These are phyloP conservation scores for Singerocomus rubriflavus DNA, from an alignment of 1,284 basidiomycete genomes.

Conservation along the genomic window DNA sequence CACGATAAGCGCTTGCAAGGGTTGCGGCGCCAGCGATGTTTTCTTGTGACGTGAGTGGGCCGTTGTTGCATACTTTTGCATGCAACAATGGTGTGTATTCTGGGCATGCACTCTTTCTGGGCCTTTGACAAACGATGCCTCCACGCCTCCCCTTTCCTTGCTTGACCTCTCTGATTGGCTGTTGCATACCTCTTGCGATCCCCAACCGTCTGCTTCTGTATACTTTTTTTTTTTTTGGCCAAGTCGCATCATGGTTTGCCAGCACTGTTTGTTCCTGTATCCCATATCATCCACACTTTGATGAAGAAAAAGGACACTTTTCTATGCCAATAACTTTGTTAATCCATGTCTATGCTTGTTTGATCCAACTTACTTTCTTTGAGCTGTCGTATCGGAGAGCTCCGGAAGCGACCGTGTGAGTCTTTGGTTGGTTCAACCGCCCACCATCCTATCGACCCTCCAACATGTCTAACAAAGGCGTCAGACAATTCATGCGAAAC, in stretches of 20 bases:
- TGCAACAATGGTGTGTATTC: conserved; percentile 7
- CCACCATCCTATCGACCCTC: conserved; percentile 4
- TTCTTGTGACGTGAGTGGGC: conserved; percentile 40
- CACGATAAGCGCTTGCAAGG: conserved; percentile 40
- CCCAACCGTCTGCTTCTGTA: background rate
- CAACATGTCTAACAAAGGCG: conserved; percentile 27
- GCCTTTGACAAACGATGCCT: conserved; percentile 9
- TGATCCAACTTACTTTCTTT: background rate
- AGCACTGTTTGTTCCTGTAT: conserved; percentile 30
- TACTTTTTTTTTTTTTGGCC: conserved; percentile 9
- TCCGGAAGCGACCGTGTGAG: conserved; percentile 24
- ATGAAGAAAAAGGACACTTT: conserved; percentile 23
- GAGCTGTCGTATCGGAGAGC: conserved; percentile 15
- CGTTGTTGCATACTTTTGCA: conserved; percentile 1
- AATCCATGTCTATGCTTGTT: conserved; percentile 21
- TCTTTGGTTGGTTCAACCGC: no score
- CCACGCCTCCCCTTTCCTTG: conserved; percentile 19
- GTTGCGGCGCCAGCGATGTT: conserved; percentile 40
- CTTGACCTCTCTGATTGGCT: conserved; percentile 7
- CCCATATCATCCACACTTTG: conserved; percentile 17
- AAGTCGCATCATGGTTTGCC: conserved; percentile 25
- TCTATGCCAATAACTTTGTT: conserved; percentile 26
- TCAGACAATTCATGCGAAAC: conserved; percentile 56
- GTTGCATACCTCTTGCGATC: conserved; percentile 21
- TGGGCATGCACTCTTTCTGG: conserved; percentile 6